These are phyloP conservation scores for Myrica gale DNA, from an alignment of 306 rosid genomes.

Conservation along the genomic window DNA sequence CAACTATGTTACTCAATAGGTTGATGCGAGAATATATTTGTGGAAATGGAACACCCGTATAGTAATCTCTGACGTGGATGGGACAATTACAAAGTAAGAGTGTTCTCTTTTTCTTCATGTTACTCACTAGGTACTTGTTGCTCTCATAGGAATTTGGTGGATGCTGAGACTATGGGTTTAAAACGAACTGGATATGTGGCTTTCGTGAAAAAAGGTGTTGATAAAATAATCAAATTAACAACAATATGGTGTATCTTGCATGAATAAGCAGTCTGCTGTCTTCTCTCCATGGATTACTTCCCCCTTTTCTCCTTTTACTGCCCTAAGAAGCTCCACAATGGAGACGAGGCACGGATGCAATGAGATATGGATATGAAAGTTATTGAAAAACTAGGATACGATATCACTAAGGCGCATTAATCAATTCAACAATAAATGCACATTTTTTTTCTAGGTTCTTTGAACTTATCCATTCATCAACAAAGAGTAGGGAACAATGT, in stretches of 20 bases:
- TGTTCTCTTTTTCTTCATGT: not conserved
- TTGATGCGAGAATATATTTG: constrained; percentile 77
- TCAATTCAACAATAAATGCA: not conserved
- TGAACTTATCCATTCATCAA: too few relatives aligned
- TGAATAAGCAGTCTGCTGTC: not conserved
- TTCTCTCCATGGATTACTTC: not conserved
- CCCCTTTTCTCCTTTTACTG: not conserved
- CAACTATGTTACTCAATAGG: constrained; percentile 46
- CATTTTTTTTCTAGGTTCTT: not conserved
- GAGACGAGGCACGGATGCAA: too few relatives aligned
- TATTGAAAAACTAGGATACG: too few relatives aligned
- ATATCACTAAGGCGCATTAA: too few relatives aligned
- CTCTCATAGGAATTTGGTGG: too few relatives aligned
- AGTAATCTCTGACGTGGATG: constrained; percentile 97
- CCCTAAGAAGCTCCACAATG: not conserved
- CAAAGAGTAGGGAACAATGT: not conserved
- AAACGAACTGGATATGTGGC: not conserved
- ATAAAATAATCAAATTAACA: not conserved
- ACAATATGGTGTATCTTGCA: not conserved
- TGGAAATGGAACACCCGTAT: constrained; percentile 92
- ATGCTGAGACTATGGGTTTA: not conserved
- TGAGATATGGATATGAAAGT: too few relatives aligned
- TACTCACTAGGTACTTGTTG: too few relatives aligned
- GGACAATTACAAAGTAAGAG: constrained; percentile 87
- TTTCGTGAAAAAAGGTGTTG: not conserved